These are phyloP conservation scores for Solanum chilense DNA, from an alignment of 257 asterid species.

Conservation along the genomic window DNA sequence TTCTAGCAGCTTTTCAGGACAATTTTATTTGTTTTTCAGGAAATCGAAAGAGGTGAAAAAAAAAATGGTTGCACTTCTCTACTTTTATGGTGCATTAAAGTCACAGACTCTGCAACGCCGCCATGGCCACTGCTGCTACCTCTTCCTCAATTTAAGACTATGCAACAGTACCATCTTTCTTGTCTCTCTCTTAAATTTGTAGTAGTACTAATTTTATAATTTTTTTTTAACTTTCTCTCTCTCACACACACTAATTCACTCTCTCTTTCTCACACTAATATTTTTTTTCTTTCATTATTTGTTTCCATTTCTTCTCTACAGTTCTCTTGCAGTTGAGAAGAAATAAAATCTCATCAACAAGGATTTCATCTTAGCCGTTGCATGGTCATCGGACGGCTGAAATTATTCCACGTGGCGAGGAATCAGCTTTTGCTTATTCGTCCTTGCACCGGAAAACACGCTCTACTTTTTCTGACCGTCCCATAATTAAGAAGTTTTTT, in stretches of 20 bases:
- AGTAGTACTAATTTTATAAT: not conserved
- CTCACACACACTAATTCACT: not conserved
- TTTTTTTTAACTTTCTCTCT: not conserved
- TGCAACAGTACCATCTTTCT: conserved; percentile 3
- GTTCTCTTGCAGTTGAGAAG: conserved; percentile 45
- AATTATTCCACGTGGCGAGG: conserved; percentile 27
- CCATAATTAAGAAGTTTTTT: not conserved
- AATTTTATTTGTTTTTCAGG: conserved; percentile 7
- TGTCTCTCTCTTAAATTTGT: conserved; percentile 4
- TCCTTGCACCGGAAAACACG: conserved; percentile 89
- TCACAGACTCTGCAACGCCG: conserved; percentile 91
- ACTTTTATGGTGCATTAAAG: conserved; percentile 44
- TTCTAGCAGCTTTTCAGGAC: conserved; percentile 19
- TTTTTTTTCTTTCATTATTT: not conserved
- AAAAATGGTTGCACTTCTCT: conserved; percentile 2
- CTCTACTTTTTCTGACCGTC: conserved; percentile 20
- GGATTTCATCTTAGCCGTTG: conserved; percentile 29
- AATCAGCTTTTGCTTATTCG: conserved; percentile 49
- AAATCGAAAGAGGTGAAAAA: conserved; percentile 24
- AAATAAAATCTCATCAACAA: conserved; percentile 18
- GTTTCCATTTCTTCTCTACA: conserved; percentile 38
- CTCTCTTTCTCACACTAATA: conserved; percentile 2
- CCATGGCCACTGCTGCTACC: conserved; percentile 61
- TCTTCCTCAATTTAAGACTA: conserved; percentile 6
- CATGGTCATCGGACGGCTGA: conserved; percentile 14